These are phyloP conservation scores for Nasturtium officinale DNA, from an alignment of 345 rosid species.

Conservation along the genomic window DNA sequence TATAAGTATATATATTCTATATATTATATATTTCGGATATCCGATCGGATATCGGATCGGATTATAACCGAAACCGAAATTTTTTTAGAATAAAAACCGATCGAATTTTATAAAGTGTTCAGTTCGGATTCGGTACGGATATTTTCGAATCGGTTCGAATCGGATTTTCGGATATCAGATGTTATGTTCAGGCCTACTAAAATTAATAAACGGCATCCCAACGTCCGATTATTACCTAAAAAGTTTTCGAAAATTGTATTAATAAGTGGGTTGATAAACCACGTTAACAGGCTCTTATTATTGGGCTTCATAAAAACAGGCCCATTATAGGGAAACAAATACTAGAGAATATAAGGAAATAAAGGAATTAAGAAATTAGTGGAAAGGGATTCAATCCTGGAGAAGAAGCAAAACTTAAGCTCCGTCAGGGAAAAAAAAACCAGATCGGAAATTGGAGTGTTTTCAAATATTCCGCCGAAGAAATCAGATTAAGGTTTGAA, in stretches of 20 bases:
- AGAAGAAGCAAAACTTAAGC: constrained; percentile 44
- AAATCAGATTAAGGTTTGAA: neutral
- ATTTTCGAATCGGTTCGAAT: too few species aligned
- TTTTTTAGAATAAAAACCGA: too few species aligned
- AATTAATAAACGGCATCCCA: neutral
- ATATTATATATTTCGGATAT: too few species aligned
- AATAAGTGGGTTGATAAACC: neutral
- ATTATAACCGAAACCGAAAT: too few species aligned
- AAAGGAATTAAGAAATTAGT: neutral
- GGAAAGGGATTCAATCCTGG: constrained; percentile 34
- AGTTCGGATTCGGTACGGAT: too few species aligned
- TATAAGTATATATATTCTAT: too few species aligned
- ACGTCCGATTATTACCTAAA: neutral
- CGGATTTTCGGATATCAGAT: too few species aligned
- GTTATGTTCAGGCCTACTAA: too few species aligned
- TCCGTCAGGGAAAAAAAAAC: neutral
- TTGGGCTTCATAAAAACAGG: constrained; percentile 6
- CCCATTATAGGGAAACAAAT: constrained; percentile 6
- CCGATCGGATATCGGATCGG: too few species aligned
- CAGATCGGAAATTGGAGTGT: constrained; percentile 15
- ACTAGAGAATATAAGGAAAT: neutral
- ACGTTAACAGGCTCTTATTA: neutral
- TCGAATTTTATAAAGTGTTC: too few species aligned
- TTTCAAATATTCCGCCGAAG: constrained; percentile 2
- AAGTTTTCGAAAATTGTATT: neutral